Evolutionary conservation across 495 filamentous ascomycete species (phyloP).

Genomic region (Penicillium malachiteum): DNA sequence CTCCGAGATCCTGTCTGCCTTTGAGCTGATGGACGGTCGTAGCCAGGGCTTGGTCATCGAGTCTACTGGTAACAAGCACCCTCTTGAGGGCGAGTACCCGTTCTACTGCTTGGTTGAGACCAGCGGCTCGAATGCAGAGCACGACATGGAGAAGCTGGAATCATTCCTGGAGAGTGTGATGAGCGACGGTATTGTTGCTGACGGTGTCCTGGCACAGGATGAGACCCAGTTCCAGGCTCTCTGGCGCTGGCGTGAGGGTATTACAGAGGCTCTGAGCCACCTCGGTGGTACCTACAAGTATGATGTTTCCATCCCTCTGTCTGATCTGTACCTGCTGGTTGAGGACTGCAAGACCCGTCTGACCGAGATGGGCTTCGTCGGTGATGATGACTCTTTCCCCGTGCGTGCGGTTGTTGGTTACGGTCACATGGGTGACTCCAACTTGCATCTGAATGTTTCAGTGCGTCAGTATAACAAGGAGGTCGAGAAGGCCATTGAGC

Average conservation of each 20-base stretch:
- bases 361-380: conserved; percentile 69
- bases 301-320: conserved; percentile 88
- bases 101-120: conserved; percentile 98
- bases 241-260: conserved; percentile 92
- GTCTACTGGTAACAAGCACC: conserved; percentile 73
- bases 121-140: conserved; percentile 88
- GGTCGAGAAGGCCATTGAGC: conserved; percentile 87
- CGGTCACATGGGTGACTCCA: conserved; percentile 96
- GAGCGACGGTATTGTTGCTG: conserved; percentile 75
- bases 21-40: conserved; percentile 91
- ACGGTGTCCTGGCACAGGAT: conserved; percentile 88
- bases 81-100: conserved; percentile 77
- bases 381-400: conserved; percentile 72
- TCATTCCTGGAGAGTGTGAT: conserved; percentile 88
- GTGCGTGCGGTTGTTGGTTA: conserved; percentile 91
- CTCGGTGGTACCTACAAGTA: conserved; percentile 98
- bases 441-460: conserved; percentile 87
- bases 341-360: conserved; percentile 75
- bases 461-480: conserved; percentile 79
- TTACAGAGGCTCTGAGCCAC: conserved; percentile 83
- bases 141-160: conserved; percentile 85
- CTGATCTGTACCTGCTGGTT: conserved; percentile 85
- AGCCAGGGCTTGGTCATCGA: conserved; percentile 72
- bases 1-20: conserved; percentile 92
- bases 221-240: conserved; percentile 83